Base-by-base conservation (phyloP, 2,329 filamentous ascomycete genomes). In the Ophiocordyceps camponoti-rufipedis region DNA sequence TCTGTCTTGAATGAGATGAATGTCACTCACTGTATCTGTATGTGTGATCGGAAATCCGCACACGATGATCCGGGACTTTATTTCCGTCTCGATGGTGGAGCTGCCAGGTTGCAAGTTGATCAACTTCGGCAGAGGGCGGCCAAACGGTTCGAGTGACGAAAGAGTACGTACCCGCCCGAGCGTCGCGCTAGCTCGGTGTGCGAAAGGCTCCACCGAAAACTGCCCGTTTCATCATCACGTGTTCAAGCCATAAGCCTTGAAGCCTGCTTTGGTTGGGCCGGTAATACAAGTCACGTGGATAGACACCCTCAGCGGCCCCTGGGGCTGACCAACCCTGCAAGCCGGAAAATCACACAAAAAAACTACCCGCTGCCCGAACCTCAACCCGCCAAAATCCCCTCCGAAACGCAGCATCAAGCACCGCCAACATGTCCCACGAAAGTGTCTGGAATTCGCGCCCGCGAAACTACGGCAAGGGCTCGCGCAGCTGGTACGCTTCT, bases 381-480 rank as follows among this genome's bases (percentile, higher is more conserved):
- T 54, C 54, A 51, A 51, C 57, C 55, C 54, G 56, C 57, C 62
- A 61, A 56, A 58, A 54, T 23, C 52, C 55, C 53, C 54, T 54
- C 52, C 54, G 53, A 18, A 55, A 52, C 54, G 54, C 52, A 47
- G 47, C 49, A 44, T 28, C 44, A 39, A 63, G 55, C 51, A 60
- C 59, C 62, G 64, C 62, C 64, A 75, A 61, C 58, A 77, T 75
- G 74, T 75, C 71, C 72, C 74, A 75, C 87, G 89, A 96, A 77
- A 87, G 83, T 66, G 87, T 96, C 74, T 98, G 89, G 88, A 94
- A 93, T 82, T 94, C 87, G 65, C 88, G 91, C 70, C 91, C 91
- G 65, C 84, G 88, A 71, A 86, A 70, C 69, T 94, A 93, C 79
- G 89, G 89, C 77, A 95, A 95, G 81, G 89, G 89, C 73, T 75